A percentile compares a stretch with the other conserved stretches of the same genome.
phyloP scores from a whole-genome alignment of 192 early-diverging fungal genomes.

The Diversispora epigaea region DNA sequence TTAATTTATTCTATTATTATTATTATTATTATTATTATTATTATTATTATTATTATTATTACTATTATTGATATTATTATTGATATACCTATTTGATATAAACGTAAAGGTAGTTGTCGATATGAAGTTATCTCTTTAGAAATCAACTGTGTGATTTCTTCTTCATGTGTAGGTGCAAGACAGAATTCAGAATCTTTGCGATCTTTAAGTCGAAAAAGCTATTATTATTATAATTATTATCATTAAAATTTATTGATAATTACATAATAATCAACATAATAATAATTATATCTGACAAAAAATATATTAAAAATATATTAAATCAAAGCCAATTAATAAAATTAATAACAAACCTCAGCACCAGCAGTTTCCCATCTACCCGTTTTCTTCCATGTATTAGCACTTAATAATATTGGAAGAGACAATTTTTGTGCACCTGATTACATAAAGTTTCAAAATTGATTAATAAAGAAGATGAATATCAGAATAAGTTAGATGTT shows the following conservation, averaged over 20 bases:
- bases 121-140: slow-evolving; percentile 63
- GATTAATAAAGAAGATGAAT: not conserved
- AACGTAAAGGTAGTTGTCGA: slow-evolving; percentile 75
- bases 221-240: not conserved
- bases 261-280: not conserved
- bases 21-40: too few relatives aligned
- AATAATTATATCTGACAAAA: not conserved
- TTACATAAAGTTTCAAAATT: not conserved
- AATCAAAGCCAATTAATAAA: slow-evolving; percentile 25
- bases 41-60: too few relatives aligned
- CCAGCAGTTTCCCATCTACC: slow-evolving; percentile 77
- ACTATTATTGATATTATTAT: too few relatives aligned
- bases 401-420: slow-evolving; percentile 64
- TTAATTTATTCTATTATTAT: too few relatives aligned
- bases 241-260: not conserved
- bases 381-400: slow-evolving; percentile 76
- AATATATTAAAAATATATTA: not conserved
- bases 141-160: slow-evolving; percentile 82
- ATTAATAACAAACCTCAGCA: slow-evolving; percentile 44
- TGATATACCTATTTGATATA: slow-evolving; percentile 77
- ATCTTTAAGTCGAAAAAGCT: slow-evolving; percentile 80
- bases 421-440: slow-evolving; percentile 69
- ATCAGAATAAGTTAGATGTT: not conserved
- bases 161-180: slow-evolving; percentile 89
- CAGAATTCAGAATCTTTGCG: slow-evolving; percentile 67